Base-by-base conservation (phyloP, 768 basidiomycete species). In the Lactarius vividus region DNA sequence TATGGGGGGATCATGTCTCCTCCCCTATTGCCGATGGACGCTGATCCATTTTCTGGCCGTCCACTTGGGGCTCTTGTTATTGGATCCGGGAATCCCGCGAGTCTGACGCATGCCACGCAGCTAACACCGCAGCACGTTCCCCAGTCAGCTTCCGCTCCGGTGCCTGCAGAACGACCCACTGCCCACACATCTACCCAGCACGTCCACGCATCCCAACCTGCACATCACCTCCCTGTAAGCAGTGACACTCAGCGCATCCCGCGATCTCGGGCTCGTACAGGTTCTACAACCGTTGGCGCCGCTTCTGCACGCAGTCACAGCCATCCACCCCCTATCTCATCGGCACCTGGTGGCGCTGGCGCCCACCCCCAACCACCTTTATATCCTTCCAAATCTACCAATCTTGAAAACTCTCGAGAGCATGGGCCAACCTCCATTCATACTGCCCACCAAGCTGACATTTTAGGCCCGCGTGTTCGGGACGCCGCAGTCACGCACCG, bases 11-110 rank as follows among this genome's bases (percentile, higher is more conserved):
- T 57, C 11, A 40, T 57, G 55, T 66, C 65, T 52, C 65, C 60
- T 52, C 65, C 60, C 29, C 16, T 66, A 16, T 52, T 66, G 23
- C 65, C 65, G n/a, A 62, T 66, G 56, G 61, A 58, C 16, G 31
- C 2, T 20, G 65, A 66, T 40, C 61, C 61, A 20, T 66, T 62
- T 54, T 28, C 39, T 16, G 4, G 26, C 11, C 7, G 40, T 23
- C 61, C 61, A 31, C 65, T n/a, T 20, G 60, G 60, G 35, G 54
- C 59, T 13, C 11, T 28, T 42, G 23, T 61, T 23, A 9, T 61
- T 35, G 28, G 16, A 11, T 57, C 29, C 16, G 46, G n/a, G n/a
- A 20, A 9, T 29, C 15, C 64, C 3, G 40, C 58, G 6, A 26
- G 10, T 20, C 64, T 39, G n/a, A 18, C 20, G 35, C 54, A 61